Base-by-base conservation (phyloP, 352 stramenopile genomes). In the Phytophthora citrophthora region DNA sequence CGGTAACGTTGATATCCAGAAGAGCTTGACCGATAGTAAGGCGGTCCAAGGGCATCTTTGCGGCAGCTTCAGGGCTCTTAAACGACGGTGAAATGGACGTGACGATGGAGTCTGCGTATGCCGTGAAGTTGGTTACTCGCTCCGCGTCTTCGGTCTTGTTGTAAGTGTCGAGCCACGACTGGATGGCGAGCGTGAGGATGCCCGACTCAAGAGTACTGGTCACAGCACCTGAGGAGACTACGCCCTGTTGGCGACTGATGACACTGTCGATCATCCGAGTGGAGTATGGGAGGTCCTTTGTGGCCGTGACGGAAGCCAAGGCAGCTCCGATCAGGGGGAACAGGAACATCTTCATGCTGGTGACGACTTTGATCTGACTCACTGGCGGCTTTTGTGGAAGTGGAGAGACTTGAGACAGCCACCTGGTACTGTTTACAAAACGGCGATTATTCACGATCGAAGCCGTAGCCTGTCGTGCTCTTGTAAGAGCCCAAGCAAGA, bases 241-340 rank as follows among this genome's bases (percentile, higher is more conserved):
- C 53, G n/a, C 64, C 64, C 47, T 73, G 64, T 47, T 73, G 56
- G n/a, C 64, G 64, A 26, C 47, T 69, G 15, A 73, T 69, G 10
- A 69, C 64, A 34, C 64, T 73, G 20, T 69, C 64, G 53, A 73
- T 66, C 64, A 73, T 73, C 7, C 40, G 52, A 11, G 64, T 73
- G 41, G 64, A 73, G 20, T 71, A 71, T 36, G 57, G 55, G 27
- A 62, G n/a, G 27, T 62, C 56, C 23, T 29, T 31, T 13, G 62
- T 50, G 13, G 62, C 56, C 20, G 56, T 45, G 49, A 49, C 49
- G 12, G 55, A 49, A 10, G 38, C 43, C 1, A 66, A 11, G 43
- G 41, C 43, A 36, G 41, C 49, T 34, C 47, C 62, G 34, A 70
- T 38, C 43, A 67, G 13, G 4, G 43, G 49, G 29, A 71, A 41